Percentiles rank a stretch among this genome's conserved stretches.
Conservation (phyloP, 345 rosid genomes). For the Theobroma cacao region DNA sequence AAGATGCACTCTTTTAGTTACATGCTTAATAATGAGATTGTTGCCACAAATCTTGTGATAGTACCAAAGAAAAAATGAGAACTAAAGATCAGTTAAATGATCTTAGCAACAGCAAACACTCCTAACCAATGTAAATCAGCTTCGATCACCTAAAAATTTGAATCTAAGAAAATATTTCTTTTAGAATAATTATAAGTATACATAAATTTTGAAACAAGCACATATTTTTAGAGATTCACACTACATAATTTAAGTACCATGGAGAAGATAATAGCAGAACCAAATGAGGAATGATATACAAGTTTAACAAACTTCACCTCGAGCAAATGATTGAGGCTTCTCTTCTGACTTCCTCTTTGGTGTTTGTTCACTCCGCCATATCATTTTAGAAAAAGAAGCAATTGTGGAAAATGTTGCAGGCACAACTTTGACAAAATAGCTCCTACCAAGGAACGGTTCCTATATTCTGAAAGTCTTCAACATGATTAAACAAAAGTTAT, state of each 20-base stretch:
- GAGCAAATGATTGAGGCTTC: slow-evolving; percentile 85
- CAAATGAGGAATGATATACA: neutral
- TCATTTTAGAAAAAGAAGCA: slow-evolving; percentile 80
- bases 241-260: neutral
- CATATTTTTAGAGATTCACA: neutral
- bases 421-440: slow-evolving; percentile 92
- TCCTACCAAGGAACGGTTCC: slow-evolving; percentile 82
- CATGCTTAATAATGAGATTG: neutral
- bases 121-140: neutral
- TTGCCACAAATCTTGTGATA: neutral
- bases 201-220: neutral
- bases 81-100: neutral
- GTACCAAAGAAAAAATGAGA: neutral
- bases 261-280: neutral
- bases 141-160: neutral
- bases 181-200: neutral
- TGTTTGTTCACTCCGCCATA: slow-evolving; percentile 78
- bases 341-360: slow-evolving; percentile 56
- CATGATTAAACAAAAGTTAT: slow-evolving; percentile 14
- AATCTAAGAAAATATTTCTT: neutral
- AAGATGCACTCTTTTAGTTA: too few species aligned
- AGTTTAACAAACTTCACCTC: slow-evolving; percentile 45
- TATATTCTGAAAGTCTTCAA: slow-evolving; percentile 89
- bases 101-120: neutral
- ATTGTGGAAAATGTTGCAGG: slow-evolving; percentile 95